These are phyloP conservation scores for Kodamaea hsintzibuensis DNA, from an alignment of 805 yeast genomes.

Conservation along the genomic window DNA sequence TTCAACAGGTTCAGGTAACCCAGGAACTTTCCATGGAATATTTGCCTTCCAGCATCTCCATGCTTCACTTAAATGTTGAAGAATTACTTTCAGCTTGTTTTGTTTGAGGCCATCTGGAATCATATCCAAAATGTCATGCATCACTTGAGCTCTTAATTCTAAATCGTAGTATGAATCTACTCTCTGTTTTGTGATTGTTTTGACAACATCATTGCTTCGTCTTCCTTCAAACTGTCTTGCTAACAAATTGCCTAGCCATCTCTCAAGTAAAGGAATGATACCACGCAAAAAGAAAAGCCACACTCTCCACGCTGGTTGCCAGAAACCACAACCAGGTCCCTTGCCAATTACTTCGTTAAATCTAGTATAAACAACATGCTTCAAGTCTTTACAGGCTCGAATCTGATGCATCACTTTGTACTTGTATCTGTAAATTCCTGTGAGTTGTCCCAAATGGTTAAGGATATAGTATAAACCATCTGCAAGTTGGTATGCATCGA, in stretches of 20 bases:
- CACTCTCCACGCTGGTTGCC: conserved; percentile 99
- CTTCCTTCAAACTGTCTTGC: conserved; percentile 97
- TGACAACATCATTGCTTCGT: conserved; percentile 85
- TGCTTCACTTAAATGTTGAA: conserved; percentile 95
- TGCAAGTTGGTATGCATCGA: conserved; percentile 91
- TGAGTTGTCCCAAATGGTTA: conserved; percentile 92
- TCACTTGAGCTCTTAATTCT: conserved; percentile 88
- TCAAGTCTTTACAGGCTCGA: conserved; percentile 90
- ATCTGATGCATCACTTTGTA: conserved; percentile 98
- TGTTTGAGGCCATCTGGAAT: conserved; percentile 93
- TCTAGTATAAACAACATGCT: conserved; percentile 83
- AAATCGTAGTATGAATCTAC: conserved; percentile 93
- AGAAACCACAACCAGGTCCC: conserved; percentile 98
- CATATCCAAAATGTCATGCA: conserved; percentile 96
- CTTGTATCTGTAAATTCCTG: conserved; percentile 95
- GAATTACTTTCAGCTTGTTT: conserved; percentile 78
- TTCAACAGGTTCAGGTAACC: conserved; percentile 88
- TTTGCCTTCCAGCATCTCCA: conserved; percentile 99
- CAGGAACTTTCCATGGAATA: conserved; percentile 97
- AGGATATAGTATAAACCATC: conserved; percentile 90
- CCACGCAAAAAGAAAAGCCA: conserved; percentile 95
- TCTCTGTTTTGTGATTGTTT: conserved; percentile 93
- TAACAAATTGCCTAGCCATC: conserved; percentile 91
- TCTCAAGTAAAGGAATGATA: conserved; percentile 82
- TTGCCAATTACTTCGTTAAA: conserved; percentile 89